Conservation (phyloP, 2,329 filamentous ascomycete genomes). For the Trichoderma gracile region DNA sequence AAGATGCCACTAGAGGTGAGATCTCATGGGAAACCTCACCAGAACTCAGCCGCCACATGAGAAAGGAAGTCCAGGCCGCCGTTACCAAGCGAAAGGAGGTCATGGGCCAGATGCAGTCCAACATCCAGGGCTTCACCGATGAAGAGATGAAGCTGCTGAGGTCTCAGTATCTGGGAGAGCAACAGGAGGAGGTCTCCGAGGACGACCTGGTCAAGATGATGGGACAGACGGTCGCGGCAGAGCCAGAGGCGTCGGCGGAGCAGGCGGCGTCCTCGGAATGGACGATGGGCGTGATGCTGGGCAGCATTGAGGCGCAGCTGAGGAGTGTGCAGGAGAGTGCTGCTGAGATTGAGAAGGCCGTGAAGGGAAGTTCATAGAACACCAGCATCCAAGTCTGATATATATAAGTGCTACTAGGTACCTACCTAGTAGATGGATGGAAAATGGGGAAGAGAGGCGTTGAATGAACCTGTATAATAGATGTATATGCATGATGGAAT, state of each 20-base stretch:
- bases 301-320: conserved; percentile 30
- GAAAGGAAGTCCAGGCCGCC: conserved; percentile 36
- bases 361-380: conserved; percentile 21
- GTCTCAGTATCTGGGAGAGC: conserved; percentile 32
- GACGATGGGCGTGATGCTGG: conserved; percentile 16
- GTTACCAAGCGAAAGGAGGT: conserved; percentile 39
- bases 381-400: no score
- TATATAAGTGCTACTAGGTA: neutral
- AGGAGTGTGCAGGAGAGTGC: conserved; percentile 25
- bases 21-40: conserved; percentile 61
- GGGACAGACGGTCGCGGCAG: conserved; percentile 28
- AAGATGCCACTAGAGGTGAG: conserved; percentile 60
- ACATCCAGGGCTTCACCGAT: conserved; percentile 41
- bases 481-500: conserved; percentile 19
- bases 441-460: conserved; percentile 27
- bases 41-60: conserved; percentile 46
- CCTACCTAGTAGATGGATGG: conserved; percentile 18
- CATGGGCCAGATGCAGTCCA: conserved; percentile 41
- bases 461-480: conserved; percentile 26
- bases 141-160: conserved; percentile 42
- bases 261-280: neutral
- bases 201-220: conserved; percentile 42
- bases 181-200: conserved; percentile 37
- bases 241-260: conserved; percentile 5
- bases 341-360: conserved; percentile 32